Base-by-base conservation (phyloP, 148 eudicot species). In the Camellia sinensis region DNA sequence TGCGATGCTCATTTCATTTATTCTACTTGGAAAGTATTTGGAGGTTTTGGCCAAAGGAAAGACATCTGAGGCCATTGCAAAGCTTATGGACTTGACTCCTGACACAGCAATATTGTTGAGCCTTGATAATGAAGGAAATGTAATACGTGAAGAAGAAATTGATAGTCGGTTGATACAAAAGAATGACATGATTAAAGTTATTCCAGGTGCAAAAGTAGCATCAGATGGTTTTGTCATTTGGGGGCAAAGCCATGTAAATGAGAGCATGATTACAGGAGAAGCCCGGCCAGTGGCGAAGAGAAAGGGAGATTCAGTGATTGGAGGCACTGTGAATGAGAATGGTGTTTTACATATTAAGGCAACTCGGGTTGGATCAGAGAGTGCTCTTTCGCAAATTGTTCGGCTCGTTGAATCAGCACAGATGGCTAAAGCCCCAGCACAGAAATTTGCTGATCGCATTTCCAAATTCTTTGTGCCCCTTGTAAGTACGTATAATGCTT, bases 351-450 rank as follows among this genome's bases (percentile, higher is more conserved):
- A 90, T 80, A 87, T 92, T 71, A 92, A 89, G 85, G 99, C 94
- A 59, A 91, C 98, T 54, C 83, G 89, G 68, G 88, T 97, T 69
- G 99, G 99, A 22, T 97, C 98, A 68, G 99, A 97, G 85, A 91
- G 97, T 79, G 98, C 99, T 48, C 97, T 97, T 67, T 87, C 98
- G 12, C 99, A 97, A 80, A 97, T 97, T 74, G 97, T 97, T 67
- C 92, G 95, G 48, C 90, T 97, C 8, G 97, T 97, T 75, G 99
- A 97, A 86, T 94, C 99, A 68, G 99, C 99, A 8, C 98, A 97
- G 85, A 90, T 97, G 97, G 99, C 97, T 71, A 97, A 94, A 91
- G 98, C 99, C 72, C 99, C 98, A 1, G 98, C 92, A 9, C 99
- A 97, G 75, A 97, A 92, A 87, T 87, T 97, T 50, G 99, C 98